Evolutionary conservation across 768 basidiomycete species (phyloP).

Genomic region (Pisolithus tinctorius): DNA sequence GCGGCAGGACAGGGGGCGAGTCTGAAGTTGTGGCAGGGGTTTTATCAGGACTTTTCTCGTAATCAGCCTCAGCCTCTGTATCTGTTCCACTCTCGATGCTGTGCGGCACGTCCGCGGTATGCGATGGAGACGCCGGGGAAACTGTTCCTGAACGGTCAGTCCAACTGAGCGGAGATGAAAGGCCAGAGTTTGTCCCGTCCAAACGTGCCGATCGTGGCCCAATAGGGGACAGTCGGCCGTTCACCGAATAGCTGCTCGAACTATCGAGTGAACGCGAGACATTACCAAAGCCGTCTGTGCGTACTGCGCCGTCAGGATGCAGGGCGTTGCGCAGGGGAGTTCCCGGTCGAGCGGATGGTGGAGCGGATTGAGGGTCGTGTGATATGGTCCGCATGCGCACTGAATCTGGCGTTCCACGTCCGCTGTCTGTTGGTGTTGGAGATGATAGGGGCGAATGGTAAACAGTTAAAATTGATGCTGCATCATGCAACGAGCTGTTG

Average conservation of each 20-base stretch:
- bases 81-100: constrained; percentile 71
- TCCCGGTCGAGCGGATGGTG: neutral
- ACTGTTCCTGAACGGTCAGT: constrained; percentile 15
- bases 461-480: constrained; percentile 19
- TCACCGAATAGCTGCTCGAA: neutral
- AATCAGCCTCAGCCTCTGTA: constrained; percentile 52
- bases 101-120: constrained; percentile 64
- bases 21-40: constrained; percentile 14
- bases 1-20: constrained; percentile 38
- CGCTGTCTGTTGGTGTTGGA: constrained; percentile 25
- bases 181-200: constrained; percentile 14
- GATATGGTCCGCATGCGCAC: constrained; percentile 34
- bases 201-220: constrained; percentile 7
- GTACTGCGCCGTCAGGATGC: constrained; percentile 24
- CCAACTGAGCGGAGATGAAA: constrained; percentile 16
- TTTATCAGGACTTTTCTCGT: constrained; percentile 26
- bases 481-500: constrained; percentile 20
- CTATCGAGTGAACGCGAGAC: neutral
- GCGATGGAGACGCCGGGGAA: constrained; percentile 51
- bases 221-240: constrained; percentile 10
- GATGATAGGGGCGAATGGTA: constrained; percentile 36
- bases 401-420: constrained; percentile 33
- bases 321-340: constrained; percentile 13
- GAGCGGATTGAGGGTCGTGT: constrained; percentile 16
- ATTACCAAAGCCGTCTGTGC: constrained; percentile 26